Evolutionary conservation across 1,284 basidiomycete genomes (phyloP).

Genomic region (Pseudozyma pruni): DNA sequence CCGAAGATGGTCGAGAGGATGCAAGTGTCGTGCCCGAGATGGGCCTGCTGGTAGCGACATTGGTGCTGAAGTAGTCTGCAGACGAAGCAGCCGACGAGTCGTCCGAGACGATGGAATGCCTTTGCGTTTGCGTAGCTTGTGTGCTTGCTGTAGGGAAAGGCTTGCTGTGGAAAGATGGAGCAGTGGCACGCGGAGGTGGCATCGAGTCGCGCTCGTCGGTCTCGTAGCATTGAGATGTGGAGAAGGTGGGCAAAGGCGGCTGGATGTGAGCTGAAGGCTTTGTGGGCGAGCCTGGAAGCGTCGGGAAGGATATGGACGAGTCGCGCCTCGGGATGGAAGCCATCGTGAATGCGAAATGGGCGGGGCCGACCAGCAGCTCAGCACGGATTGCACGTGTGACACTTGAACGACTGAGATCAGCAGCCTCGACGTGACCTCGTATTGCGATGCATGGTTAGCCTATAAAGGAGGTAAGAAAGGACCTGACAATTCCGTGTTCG

Average conservation of each 20-base stretch:
- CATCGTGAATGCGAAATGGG: slow-evolving; percentile 7
- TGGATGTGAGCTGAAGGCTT: slow-evolving; percentile 7
- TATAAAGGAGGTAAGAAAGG: too few species aligned
- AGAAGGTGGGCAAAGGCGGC: slow-evolving; percentile 16
- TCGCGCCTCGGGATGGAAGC: slow-evolving; percentile 24
- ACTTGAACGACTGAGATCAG: neutral
- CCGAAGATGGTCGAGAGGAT: slow-evolving; percentile 50
- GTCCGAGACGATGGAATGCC: slow-evolving; percentile 41
- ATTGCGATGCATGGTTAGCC: too few species aligned
- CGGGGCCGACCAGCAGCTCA: slow-evolving; percentile 2
- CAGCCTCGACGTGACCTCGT: too few species aligned
- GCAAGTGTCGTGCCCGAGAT: slow-evolving; percentile 36
- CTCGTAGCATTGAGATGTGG: slow-evolving; percentile 24
- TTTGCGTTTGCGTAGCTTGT: slow-evolving; percentile 8
- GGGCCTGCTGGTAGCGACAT: slow-evolving; percentile 23
- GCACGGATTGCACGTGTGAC: neutral
- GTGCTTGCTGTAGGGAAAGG: slow-evolving; percentile 3
- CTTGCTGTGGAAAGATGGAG: neutral
- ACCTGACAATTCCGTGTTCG: too few species aligned
- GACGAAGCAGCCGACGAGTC: slow-evolving; percentile 43
- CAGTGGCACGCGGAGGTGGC: slow-evolving; percentile 18
- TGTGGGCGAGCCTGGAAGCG: slow-evolving; percentile 27
- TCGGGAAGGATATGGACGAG: slow-evolving; percentile 46
- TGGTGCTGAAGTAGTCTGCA: slow-evolving; percentile 19
- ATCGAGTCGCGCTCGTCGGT: slow-evolving; percentile 3